Percentiles rank a stretch among this genome's conserved stretches.
phyloP scores from a whole-genome alignment of 257 asterid species.

The Ilex asprella region DNA sequence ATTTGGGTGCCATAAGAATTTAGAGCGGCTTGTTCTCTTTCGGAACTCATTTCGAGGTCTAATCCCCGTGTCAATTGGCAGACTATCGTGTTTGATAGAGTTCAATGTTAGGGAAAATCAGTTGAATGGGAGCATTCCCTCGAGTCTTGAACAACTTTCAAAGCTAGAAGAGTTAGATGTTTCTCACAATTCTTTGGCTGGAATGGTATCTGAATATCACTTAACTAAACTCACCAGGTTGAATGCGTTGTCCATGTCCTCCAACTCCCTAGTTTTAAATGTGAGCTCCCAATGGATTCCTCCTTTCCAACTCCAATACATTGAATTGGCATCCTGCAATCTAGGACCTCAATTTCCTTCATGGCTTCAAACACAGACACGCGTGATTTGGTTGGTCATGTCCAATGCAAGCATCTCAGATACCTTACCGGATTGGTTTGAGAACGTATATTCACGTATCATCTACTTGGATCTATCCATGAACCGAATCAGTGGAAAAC shows the following conservation, averaged over 20 bases:
- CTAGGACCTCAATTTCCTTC: conserved; percentile 19
- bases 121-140: conserved; percentile 8
- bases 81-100: conserved; percentile 9
- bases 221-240: conserved; percentile 6
- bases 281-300: conserved; percentile 20
- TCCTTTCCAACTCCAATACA: conserved; percentile 15
- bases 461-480: conserved; percentile 14
- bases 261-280: neutral
- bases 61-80: conserved; percentile 13
- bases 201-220: conserved; percentile 13
- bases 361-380: conserved; percentile 17
- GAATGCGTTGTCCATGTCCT: conserved; percentile 1
- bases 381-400: neutral
- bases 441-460: conserved; percentile 1
- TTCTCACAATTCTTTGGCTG: conserved; percentile 12
- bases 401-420: conserved; percentile 18
- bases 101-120: conserved; percentile 14
- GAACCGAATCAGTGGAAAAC: conserved; percentile 13
- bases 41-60: conserved; percentile 13
- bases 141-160: conserved; percentile 14
- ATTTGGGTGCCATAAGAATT: conserved; percentile 10
- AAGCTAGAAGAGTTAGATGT: conserved; percentile 4
- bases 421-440: conserved; percentile 17
- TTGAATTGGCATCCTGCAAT: conserved; percentile 10
- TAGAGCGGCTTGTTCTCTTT: conserved; percentile 8